These are phyloP conservation scores for Isoetes taiwanensis DNA, from an alignment of 75 land plant genomes.

Conservation along the genomic window DNA sequence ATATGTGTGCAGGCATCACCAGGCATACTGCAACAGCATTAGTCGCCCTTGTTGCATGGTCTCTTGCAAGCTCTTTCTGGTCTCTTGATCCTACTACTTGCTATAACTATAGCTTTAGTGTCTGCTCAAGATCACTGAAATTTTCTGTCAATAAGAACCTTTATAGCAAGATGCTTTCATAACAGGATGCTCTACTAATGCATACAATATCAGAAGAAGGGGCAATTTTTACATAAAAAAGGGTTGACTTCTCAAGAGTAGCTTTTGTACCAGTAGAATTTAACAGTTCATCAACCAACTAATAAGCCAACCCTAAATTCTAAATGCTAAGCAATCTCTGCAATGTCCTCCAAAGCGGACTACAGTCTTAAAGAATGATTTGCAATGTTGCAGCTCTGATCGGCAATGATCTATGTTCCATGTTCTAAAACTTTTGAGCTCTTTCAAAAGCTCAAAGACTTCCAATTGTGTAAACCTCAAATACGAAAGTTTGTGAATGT, in stretches of 20 bases:
- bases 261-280: slow-evolving; percentile 82
- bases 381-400: slow-evolving; percentile 90
- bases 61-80: slow-evolving; percentile 48
- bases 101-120: slow-evolving; percentile 59
- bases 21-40: slow-evolving; percentile 60
- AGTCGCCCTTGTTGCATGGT: slow-evolving; percentile 65
- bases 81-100: slow-evolving; percentile 56
- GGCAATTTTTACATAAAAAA: slow-evolving; percentile 65
- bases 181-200: slow-evolving; percentile 69
- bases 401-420: slow-evolving; percentile 96
- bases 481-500: too few species aligned
- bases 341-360: slow-evolving; percentile 90
- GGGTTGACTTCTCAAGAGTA: slow-evolving; percentile 81
- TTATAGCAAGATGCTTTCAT: slow-evolving; percentile 71
- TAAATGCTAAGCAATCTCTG: slow-evolving; percentile 76
- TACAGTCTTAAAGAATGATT: slow-evolving; percentile 86
- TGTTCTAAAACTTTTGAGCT: too few species aligned
- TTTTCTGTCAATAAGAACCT: slow-evolving; percentile 36
- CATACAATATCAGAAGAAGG: slow-evolving; percentile 78
- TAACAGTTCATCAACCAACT: slow-evolving; percentile 83
- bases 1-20: too few species aligned
- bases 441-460: too few species aligned
- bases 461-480: too few species aligned
- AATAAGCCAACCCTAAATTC: slow-evolving; percentile 86
- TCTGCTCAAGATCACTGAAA: slow-evolving; percentile 69